Conservation (phyloP, 352 stramenopile species). For the Pythium sukuiense region DNA sequence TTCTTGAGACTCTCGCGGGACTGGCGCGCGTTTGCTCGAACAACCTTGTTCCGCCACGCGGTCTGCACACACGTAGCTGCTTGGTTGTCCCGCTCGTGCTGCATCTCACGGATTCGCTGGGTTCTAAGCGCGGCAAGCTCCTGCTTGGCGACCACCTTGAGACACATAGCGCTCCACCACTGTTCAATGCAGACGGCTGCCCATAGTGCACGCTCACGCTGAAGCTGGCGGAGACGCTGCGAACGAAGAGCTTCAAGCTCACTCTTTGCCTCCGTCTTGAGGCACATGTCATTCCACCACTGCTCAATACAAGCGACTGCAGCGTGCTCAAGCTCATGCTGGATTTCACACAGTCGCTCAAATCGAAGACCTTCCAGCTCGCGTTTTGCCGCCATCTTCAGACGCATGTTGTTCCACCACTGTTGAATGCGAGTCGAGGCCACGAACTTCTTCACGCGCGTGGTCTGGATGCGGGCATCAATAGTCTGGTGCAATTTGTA, state of each 20-base stretch:
- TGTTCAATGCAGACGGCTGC: background rate
- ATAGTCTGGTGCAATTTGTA: conserved; percentile 6
- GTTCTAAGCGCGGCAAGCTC: conserved; percentile 6
- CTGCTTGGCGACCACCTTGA: background rate
- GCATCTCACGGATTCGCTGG: conserved; percentile 1
- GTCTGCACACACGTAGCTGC: conserved; percentile 10
- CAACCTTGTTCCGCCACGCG: conserved; percentile 6
- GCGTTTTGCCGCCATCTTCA: conserved; percentile 1
- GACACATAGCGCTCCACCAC: background rate
- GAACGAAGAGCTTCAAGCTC: conserved; percentile 10
- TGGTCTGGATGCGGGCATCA: background rate
- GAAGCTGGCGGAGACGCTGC: conserved; percentile 1
- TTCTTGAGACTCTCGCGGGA: conserved; percentile 7
- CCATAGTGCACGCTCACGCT: background rate
- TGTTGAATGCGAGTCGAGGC: background rate
- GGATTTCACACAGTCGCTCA: background rate
- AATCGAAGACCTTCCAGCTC: background rate
- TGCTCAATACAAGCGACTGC: background rate
- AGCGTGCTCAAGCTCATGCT: background rate
- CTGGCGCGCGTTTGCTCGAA: background rate
- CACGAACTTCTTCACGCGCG: background rate
- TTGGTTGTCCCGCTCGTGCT: background rate
- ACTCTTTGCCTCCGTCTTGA: background rate
- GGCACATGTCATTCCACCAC: background rate
- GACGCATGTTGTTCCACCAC: background rate